Percentiles rank a stretch among this genome's conserved stretches.
These are phyloP conservation scores for Silene conica DNA, from an alignment of 148 eudicot species.

Conservation along the genomic window DNA sequence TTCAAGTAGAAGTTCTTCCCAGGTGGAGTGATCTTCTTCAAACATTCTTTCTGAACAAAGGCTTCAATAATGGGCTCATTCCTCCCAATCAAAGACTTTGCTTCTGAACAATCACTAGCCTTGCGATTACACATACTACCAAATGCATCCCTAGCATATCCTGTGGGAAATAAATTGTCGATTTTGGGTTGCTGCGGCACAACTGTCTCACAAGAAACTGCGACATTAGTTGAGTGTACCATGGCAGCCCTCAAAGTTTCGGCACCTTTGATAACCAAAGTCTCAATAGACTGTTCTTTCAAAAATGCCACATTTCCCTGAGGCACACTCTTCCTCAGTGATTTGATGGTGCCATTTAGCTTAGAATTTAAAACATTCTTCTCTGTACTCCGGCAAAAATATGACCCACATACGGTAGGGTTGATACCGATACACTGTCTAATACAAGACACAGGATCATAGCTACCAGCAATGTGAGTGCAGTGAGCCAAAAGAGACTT, in stretches of 20 bases:
- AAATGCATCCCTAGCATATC: constrained; percentile 11
- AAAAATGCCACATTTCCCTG: constrained; percentile 12
- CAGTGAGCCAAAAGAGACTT: constrained; percentile 46
- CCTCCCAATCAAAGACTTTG: constrained; percentile 14
- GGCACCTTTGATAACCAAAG: constrained; percentile 6
- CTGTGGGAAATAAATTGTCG: constrained; percentile 12
- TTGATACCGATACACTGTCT: constrained; percentile 23
- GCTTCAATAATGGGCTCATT: constrained; percentile 10
- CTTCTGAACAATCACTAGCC: neutral
- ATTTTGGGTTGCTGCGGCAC: constrained; percentile 22
- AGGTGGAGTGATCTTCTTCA: constrained; percentile 38
- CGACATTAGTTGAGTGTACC: constrained; percentile 17
- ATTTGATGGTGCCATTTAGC: constrained; percentile 13
- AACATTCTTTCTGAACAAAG: constrained; percentile 22
- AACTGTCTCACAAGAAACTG: constrained; percentile 20
- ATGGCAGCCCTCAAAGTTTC: constrained; percentile 17
- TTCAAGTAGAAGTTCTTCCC: constrained; percentile 72
- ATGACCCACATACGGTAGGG: constrained; percentile 14
- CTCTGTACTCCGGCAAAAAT: constrained; percentile 12
- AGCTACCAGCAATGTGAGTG: constrained; percentile 44
- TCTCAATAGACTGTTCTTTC: constrained; percentile 22
- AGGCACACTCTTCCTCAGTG: constrained; percentile 11
- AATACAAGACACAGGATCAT: constrained; percentile 55
- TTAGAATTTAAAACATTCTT: constrained; percentile 20
- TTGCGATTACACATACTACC: constrained; percentile 12